phyloP scores from a whole-genome alignment of 495 filamentous ascomycete genomes.

The Tuber calosporum region DNA sequence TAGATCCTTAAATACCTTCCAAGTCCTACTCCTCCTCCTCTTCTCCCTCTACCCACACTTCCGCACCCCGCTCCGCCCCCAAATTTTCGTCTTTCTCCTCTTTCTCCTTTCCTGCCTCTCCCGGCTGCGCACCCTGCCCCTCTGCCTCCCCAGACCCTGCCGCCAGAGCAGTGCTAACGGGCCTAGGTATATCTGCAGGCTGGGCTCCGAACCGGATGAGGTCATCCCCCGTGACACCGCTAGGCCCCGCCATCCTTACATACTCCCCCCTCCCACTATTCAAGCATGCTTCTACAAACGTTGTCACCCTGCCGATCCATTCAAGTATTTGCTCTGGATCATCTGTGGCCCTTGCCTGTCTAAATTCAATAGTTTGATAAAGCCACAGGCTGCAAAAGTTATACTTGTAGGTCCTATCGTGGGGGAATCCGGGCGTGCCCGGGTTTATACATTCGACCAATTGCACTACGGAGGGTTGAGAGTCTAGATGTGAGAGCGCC shows the following conservation, averaged over 20 bases:
- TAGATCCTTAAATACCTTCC: neutral
- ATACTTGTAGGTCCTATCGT: conserved; percentile 10
- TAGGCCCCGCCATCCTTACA: neutral
- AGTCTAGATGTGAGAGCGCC: neutral
- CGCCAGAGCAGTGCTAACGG: neutral
- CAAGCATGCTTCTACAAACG: conserved; percentile 8
- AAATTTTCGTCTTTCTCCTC: neutral
- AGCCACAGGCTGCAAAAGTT: conserved; percentile 2
- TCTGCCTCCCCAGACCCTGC: neutral
- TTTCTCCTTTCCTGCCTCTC: neutral
- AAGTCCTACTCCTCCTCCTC: neutral
- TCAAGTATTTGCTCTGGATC: neutral
- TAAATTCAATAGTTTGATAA: conserved; percentile 19
- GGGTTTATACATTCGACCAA: neutral
- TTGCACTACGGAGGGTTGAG: neutral
- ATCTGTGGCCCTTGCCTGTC: conserved; percentile 10
- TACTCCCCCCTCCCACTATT: neutral
- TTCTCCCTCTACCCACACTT: neutral
- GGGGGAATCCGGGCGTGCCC: neutral
- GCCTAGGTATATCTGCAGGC: neutral
- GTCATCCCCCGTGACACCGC: neutral
- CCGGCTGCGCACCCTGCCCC: neutral
- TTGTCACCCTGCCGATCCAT: conserved; percentile 11
- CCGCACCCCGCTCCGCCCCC: neutral
- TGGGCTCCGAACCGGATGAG: neutral